Evolutionary conservation across 768 basidiomycete species (phyloP), one percentile per base, ranked within the genome.

Genomic region (Boletus barrowsii): DNA sequence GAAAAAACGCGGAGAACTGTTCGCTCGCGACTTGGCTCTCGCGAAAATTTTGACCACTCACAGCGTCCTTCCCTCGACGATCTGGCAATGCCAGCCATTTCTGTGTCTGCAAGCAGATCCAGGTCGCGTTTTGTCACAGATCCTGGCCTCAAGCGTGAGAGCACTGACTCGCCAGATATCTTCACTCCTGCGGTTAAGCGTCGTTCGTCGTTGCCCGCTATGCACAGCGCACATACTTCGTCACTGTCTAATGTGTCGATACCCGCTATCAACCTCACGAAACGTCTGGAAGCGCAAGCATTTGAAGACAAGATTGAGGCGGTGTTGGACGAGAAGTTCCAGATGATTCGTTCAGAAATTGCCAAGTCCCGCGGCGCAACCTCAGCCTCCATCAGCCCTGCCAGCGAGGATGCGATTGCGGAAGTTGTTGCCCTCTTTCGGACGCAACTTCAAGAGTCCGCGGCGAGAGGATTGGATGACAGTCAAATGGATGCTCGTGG

Each of bases 51-150:
- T 62, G 88, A 88, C 7, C 82, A 86, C 59, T 78, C 79, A 36
- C 81, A 77, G 6, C 75, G 80, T 32, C 87, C 87, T 4, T 92
- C 90, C 4, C 79, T 93, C 68, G 91, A 93, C 62, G 90, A 93
- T 62, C 72, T 80, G 41, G 76, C 84, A 54, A 78, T 92, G 4
- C 82, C 84, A 6, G 68, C 81, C 22, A 93, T 93, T 59, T 74
- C 82, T 1, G 75, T 83, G 58, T 83, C 90, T 13, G 79, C 79
- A 46, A 80, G 80, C 52, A 73, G 76, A n/a, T 75, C 79, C 13
- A 76, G 81, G 24, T 73, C 73, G 42, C 77, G 81, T 0, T 72
- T 86, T 32, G 79, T 83, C 47, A 83, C 82, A 24, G 86, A 86
- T 62, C 85, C 83, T 42, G 79, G 77, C 5, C 69, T 64, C 40